phyloP scores from a whole-genome alignment of 1,284 basidiomycete genomes.

The Leccinum angustisporum region DNA sequence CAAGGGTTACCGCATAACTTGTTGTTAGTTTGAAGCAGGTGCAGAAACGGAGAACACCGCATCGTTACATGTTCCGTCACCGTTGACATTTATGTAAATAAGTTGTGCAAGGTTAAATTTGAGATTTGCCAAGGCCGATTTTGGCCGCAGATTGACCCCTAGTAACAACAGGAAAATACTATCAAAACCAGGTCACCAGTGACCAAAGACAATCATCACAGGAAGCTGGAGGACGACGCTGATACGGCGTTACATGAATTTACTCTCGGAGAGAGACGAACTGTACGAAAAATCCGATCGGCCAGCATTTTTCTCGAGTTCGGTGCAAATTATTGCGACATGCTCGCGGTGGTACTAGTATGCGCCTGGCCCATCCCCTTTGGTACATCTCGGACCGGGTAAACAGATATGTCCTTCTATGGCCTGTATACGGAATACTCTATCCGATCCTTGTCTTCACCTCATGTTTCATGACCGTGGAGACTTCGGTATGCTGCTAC shows the following conservation, averaged over 20 bases:
- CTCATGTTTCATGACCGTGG: background rate
- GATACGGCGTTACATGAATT: constrained; percentile 2
- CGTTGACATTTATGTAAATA: background rate
- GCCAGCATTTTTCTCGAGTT: background rate
- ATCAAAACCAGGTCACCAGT: constrained; percentile 8
- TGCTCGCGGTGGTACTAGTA: background rate
- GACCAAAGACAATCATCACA: background rate
- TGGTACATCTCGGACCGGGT: constrained; percentile 7
- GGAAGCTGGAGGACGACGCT: background rate
- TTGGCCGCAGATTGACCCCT: background rate
- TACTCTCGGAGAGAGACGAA: background rate
- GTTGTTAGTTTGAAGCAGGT: background rate
- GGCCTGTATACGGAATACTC: background rate
- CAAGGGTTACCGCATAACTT: background rate
- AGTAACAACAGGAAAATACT: background rate
- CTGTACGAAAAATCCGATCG: background rate
- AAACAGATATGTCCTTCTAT: background rate
- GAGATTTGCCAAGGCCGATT: constrained; percentile 1
- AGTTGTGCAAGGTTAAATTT: constrained; percentile 28
- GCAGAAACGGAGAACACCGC: constrained; percentile 3
- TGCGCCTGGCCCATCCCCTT: background rate
- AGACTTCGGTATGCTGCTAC: background rate
- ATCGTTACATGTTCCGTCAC: background rate
- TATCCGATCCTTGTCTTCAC: background rate
- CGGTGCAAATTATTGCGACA: background rate